Percentiles rank a stretch among this genome's conserved stretches.
These are phyloP conservation scores for Ulmus americana DNA, from an alignment of 331 rosid species.

Conservation along the genomic window DNA sequence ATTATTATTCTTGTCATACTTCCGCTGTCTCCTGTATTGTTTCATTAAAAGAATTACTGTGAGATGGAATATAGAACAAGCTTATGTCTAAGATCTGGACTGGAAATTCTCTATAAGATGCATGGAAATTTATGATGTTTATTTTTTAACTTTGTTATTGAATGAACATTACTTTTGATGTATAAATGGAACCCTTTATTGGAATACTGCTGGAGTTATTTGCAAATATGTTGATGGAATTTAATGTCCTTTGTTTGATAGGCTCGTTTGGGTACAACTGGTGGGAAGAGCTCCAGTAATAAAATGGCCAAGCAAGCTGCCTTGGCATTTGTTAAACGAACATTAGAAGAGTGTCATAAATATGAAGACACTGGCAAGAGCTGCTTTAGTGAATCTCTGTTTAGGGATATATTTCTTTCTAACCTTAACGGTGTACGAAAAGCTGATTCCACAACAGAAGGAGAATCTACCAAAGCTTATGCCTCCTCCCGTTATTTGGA, in stretches of 20 bases:
- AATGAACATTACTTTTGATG: too few relatives aligned
- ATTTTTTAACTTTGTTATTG: too few relatives aligned
- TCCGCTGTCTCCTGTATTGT: background rate
- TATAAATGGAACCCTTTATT: background rate
- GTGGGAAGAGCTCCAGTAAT: constrained; percentile 72
- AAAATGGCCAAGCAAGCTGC: constrained; percentile 87
- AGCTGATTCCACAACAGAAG: constrained; percentile 42
- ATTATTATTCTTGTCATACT: constrained; percentile 4
- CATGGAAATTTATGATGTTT: too few relatives aligned
- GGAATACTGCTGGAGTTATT: constrained; percentile 10
- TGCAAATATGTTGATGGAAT: constrained; percentile 23
- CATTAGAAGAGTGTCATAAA: constrained; percentile 64
- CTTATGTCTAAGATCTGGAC: background rate
- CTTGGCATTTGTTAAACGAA: constrained; percentile 65
- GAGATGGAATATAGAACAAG: background rate
- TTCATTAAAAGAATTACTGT: background rate
- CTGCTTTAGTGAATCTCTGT: constrained; percentile 68
- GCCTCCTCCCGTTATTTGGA: constrained; percentile 51
- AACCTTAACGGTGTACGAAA: constrained; percentile 33
- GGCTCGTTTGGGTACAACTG: constrained; percentile 70
- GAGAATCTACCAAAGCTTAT: constrained; percentile 56
- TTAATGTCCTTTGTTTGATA: constrained; percentile 35
- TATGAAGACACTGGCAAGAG: constrained; percentile 81
- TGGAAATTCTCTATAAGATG: background rate
- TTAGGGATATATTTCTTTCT: constrained; percentile 53